Evolutionary conservation across 2,329 filamentous ascomycete genomes (phyloP), one percentile per base, ranked within the genome.

Genomic region (Paracamarosporium sp.): DNA sequence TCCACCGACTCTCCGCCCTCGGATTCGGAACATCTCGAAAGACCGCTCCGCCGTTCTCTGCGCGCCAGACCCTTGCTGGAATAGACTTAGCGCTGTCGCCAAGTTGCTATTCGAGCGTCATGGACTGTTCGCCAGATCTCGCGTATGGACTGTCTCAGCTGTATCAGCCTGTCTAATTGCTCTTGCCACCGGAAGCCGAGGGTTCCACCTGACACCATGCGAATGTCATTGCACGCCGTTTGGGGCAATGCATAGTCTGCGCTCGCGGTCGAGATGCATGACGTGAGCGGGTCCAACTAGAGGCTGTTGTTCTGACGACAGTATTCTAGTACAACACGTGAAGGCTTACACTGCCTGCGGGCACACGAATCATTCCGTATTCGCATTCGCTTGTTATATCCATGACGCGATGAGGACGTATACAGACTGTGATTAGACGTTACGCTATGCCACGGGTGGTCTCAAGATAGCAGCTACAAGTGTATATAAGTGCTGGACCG

Each of bases 361-460:
- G 30, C 15, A 51, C 36, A 12, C 3, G 7, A 36, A 31, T 27
- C 25, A 30, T 12, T 17, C 36, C 48, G 48, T 24, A 27, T 31
- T 43, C 27, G 48, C 48, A 24, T n/a, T 41, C 35, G 35, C 36
- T 13, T 51, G 27, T 8, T 31, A 11, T 43, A 43, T 51, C 11
- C 35, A 51, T 51, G 48, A 51, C 35, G 48, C 27, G 25, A 24
- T 50, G 24, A 40, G 47, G 24, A 30, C 13, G 24, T 35, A 30
- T 40, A 40, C 40, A 15, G 40, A n/a, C 25, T 44, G 40, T 15
- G 47, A 17, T 30, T 15, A 51, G 24, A 36, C 15, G n/a, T 43
- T 9, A 41, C 17, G 22, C 12, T 7, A 17, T 51, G 48, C 41
- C 48, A 36, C 48, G 43, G 25, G 5, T 22, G 6, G 31, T 41